Evolutionary conservation across 2,329 filamentous ascomycete species (phyloP).

Genomic region (Sclerotinia nivalis): DNA sequence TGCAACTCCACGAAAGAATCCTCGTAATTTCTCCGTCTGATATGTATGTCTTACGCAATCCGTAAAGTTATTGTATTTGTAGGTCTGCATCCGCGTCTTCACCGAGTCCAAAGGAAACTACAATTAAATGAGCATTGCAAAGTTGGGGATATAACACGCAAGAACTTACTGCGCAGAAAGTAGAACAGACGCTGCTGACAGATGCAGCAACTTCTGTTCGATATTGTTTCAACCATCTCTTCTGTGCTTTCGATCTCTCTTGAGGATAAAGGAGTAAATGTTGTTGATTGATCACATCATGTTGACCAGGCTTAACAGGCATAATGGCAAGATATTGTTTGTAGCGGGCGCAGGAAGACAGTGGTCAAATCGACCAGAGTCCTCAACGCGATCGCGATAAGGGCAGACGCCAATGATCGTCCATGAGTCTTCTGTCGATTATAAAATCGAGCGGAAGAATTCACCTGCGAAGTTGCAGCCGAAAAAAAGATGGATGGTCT

Average conservation of each 20-base stretch:
- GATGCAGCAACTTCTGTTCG: slow-evolving; percentile 79
- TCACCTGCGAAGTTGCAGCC: slow-evolving; percentile 34
- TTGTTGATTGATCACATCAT: slow-evolving; percentile 33
- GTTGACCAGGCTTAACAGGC: slow-evolving; percentile 40
- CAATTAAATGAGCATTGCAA: slow-evolving; percentile 24
- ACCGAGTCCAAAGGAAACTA: slow-evolving; percentile 81
- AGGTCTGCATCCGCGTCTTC: slow-evolving; percentile 88
- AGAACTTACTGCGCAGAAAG: slow-evolving; percentile 62
- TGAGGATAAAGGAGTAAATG: slow-evolving; percentile 22
- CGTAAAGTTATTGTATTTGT: slow-evolving; percentile 72
- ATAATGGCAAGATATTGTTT: slow-evolving; percentile 47
- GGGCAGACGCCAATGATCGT: slow-evolving; percentile 53
- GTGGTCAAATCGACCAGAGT: slow-evolving; percentile 54
- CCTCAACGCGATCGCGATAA: slow-evolving; percentile 63
- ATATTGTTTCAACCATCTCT: slow-evolving; percentile 70
- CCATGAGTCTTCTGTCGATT: slow-evolving; percentile 49
- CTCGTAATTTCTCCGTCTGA: slow-evolving; percentile 66
- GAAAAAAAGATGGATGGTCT: slow-evolving; percentile 33
- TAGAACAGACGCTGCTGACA: slow-evolving; percentile 75
- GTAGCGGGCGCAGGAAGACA: slow-evolving; percentile 45
- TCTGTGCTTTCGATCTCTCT: slow-evolving; percentile 38
- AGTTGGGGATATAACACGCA: slow-evolving; percentile 8
- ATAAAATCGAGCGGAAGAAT: slow-evolving; percentile 30
- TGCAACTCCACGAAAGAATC: slow-evolving; percentile 81
- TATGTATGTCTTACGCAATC: slow-evolving; percentile 78